Evolutionary conservation across 2,329 filamentous ascomycete genomes (phyloP).

Genomic region (Orbilia quercus): DNA sequence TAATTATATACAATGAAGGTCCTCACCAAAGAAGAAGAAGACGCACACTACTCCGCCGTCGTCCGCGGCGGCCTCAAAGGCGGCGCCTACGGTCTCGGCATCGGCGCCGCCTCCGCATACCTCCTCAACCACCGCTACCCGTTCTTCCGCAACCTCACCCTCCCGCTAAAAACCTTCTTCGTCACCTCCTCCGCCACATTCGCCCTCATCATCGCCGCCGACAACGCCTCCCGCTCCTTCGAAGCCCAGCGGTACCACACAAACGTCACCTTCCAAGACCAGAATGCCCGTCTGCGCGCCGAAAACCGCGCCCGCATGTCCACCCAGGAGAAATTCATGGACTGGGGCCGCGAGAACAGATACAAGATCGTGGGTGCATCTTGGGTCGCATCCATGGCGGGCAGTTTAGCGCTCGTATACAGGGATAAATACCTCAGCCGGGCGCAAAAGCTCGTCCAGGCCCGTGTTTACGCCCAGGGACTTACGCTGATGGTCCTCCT

Average conservation of each 20-base stretch:
- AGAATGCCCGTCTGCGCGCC: conserved; percentile 73
- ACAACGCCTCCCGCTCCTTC: conserved; percentile 76
- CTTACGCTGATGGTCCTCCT: conserved; percentile 86
- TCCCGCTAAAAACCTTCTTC: conserved; percentile 92
- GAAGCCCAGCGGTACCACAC: conserved; percentile 67
- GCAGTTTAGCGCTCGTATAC: conserved; percentile 79
- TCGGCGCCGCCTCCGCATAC: conserved; percentile 57
- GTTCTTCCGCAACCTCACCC: conserved; percentile 81
- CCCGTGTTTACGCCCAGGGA: conserved; percentile 91
- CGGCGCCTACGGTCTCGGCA: conserved; percentile 70
- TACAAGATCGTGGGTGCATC: conserved; percentile 85
- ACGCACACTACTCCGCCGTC: conserved; percentile 70
- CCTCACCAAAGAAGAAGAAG: conserved; percentile 91
- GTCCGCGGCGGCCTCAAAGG: conserved; percentile 82
- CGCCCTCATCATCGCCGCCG: conserved; percentile 86
- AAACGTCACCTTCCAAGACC: conserved; percentile 68
- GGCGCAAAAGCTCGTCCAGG: conserved; percentile 90
- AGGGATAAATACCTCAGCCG: conserved; percentile 79
- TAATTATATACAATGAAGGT: conserved; percentile 82
- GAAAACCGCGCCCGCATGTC: conserved; percentile 70
- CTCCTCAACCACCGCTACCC: conserved; percentile 71
- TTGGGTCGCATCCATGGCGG: conserved; percentile 83
- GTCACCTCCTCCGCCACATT: conserved; percentile 85
- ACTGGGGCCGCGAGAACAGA: conserved; percentile 81
- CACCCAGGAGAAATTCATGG: conserved; percentile 68